Percentiles rank a stretch among this genome's conserved stretches.
These are phyloP conservation scores for Raphidocelis subcapitata DNA, from an alignment of 139 green algal genomes.

Conservation along the genomic window DNA sequence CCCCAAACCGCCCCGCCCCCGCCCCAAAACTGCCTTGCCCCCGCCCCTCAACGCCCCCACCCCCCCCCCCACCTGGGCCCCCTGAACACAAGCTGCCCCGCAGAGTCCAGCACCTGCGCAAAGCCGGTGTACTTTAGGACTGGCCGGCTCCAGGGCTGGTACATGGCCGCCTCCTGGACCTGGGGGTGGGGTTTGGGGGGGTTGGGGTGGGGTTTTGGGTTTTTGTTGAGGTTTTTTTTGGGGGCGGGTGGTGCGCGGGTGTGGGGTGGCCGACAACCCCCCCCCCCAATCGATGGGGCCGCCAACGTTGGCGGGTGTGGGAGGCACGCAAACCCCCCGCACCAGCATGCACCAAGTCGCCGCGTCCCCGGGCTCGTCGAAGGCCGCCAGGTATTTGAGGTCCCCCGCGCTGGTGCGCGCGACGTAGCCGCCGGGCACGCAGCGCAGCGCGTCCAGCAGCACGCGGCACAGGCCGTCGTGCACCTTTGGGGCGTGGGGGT, in stretches of 20 bases:
- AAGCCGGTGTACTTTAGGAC: constrained; percentile 1
- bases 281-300: no score
- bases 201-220: no score
- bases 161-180: constrained; percentile 45
- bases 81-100: constrained; percentile 25
- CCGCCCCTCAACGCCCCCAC: no score
- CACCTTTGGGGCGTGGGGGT: no score
- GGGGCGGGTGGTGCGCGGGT: no score
- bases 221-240: no score
- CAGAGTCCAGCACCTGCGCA: background rate
- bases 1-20: no score
- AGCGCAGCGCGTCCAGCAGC: background rate
- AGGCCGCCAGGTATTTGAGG: constrained; percentile 16
- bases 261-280: no score
- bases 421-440: constrained; percentile 38
- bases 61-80: constrained; percentile 15
- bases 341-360: constrained; percentile 4
- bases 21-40: no score
- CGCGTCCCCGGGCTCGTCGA: constrained; percentile 1
- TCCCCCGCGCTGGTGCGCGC: constrained; percentile 20
- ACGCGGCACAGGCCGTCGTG: background rate
- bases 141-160: constrained; percentile 27
- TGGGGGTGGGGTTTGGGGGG: no score
- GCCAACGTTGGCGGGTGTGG: no score
- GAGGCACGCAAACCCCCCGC: no score